Base-by-base conservation (phyloP, 2,329 filamentous ascomycete species). In the Aspergillus vadensis region DNA sequence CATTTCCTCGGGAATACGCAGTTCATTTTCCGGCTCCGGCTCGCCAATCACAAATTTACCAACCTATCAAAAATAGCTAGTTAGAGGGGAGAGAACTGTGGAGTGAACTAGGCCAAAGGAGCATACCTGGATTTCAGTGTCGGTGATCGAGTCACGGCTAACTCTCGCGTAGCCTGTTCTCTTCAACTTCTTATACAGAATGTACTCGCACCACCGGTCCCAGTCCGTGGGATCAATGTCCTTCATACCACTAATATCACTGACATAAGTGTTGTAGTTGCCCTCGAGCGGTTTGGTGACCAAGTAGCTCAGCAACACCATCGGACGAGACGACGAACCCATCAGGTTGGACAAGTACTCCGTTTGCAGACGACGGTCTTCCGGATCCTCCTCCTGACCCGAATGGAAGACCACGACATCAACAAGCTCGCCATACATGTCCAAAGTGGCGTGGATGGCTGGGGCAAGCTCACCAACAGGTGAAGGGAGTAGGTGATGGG, bases 181-280 rank as follows among this genome's bases (percentile, higher is more conserved):
- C 77, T 88, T 89, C 63, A 99, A 79, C 12, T 88, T 88, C 82
- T 97, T 97, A 83, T 92, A 99, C 25, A 99, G 81, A 66, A 99
- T 97, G 77, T 99, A 99, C 81, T 99, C 94, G 81, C 95, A 99
- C 95, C 95, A 99, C 58, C 95, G 84, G 76, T 99, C 95, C 92
- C 92, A 97, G 75, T 99, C 95, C 3, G 83, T 88, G 0, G 88
- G 86, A 72, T 99, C 95, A 53, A 99, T 95, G 72, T 99, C 95
- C 71, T 91, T 88, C 95, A 99, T 99, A 9, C 92, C 91, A 60
- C 91, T 96, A 60, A 81, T 81, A 56, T 92, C 85, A 59, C 91
- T 91, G 23, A 98, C 95, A 70, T 96, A 98, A 0, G 88, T 97
- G 75, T 98, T 94, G 81, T 99, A 99, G 74, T 99, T 99, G 63